phyloP scores from a whole-genome alignment of 2,329 filamentous ascomycete species.

The Lachnellula suecica region DNA sequence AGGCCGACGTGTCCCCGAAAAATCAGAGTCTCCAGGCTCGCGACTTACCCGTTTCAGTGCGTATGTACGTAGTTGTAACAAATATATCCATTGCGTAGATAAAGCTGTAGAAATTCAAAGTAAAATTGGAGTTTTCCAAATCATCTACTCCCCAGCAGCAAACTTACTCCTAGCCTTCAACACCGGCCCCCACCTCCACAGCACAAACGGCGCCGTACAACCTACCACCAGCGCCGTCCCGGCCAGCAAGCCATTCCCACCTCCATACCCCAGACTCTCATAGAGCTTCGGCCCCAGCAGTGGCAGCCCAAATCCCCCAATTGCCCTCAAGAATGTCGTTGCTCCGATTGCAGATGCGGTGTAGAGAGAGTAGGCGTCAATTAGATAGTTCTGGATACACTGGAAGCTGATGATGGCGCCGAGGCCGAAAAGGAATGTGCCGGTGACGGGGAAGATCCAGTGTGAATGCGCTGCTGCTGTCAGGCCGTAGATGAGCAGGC shows the following conservation, averaged over 20 bases:
- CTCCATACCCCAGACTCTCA: constrained; percentile 41
- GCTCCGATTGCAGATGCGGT: constrained; percentile 39
- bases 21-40: too few relatives aligned
- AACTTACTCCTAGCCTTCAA: constrained; percentile 40
- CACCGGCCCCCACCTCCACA: constrained; percentile 36
- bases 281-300: constrained; percentile 25
- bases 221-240: constrained; percentile 49
- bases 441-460: constrained; percentile 58
- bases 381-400: constrained; percentile 45
- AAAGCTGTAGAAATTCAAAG: too few relatives aligned
- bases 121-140: too few relatives aligned
- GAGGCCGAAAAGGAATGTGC: constrained; percentile 47
- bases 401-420: constrained; percentile 36
- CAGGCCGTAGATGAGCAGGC: constrained; percentile 59
- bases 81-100: too few relatives aligned
- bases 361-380: constrained; percentile 43
- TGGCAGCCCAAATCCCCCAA: constrained; percentile 21
- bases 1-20: too few relatives aligned
- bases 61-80: too few relatives aligned
- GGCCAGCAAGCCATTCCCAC: constrained; percentile 42
- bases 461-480: constrained; percentile 46
- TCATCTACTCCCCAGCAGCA: too few relatives aligned
- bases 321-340: constrained; percentile 9
- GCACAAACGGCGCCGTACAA: constrained; percentile 41
- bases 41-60: too few relatives aligned